Conservation (phyloP, 345 rosid genomes). For the Citrus cavaleriei region DNA sequence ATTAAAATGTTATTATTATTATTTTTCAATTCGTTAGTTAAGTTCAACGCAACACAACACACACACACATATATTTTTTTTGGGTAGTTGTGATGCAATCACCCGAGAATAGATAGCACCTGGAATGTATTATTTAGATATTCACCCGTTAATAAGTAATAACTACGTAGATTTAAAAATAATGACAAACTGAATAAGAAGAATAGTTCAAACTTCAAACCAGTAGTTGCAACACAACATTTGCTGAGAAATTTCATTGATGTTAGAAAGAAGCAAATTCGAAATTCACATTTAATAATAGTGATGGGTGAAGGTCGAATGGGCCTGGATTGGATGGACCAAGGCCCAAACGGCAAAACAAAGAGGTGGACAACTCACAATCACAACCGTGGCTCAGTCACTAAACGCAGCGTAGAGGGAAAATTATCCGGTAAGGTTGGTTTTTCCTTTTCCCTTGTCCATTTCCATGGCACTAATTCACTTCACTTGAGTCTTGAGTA, state of each 20-base stretch:
- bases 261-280: neutral
- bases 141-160: neutral
- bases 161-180: too few species aligned
- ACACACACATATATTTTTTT: too few species aligned
- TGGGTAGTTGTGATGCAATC: too few species aligned
- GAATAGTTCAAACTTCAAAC: neutral
- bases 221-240: neutral
- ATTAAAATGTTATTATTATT: too few species aligned
- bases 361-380: neutral
- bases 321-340: neutral
- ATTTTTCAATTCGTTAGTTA: too few species aligned
- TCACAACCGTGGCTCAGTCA: neutral
- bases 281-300: neutral
- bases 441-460: neutral
- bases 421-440: constrained; percentile 3
- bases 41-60: too few species aligned
- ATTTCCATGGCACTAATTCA: neutral
- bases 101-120: too few species aligned
- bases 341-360: neutral
- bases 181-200: too few species aligned
- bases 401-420: neutral
- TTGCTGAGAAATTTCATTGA: neutral
- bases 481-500: neutral
- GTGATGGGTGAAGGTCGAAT: neutral
- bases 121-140: too few species aligned